Evolutionary conservation across 2,329 filamentous ascomycete species (phyloP), one percentile per base, ranked within the genome.

Genomic region (Endothia cerciana): DNA sequence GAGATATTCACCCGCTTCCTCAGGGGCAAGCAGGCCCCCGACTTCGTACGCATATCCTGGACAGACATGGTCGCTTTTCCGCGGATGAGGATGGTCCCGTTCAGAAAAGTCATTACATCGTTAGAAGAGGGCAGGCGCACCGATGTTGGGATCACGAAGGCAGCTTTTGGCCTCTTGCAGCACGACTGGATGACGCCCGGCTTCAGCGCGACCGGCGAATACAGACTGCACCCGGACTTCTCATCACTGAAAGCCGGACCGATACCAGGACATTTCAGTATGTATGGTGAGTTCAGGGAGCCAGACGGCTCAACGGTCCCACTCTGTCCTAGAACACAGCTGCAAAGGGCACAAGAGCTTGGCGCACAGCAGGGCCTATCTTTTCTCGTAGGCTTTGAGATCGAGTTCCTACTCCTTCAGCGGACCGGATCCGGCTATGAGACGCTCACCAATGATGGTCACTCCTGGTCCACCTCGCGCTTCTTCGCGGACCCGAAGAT

Each of bases 31-130:
- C 77, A 82, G 0, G 74, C 78, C 0, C 78, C 88, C 4, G 87
- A 89, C 67, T 94, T 89, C 72, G 77, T 96, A 22, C 88, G 91
- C 68, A 79, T 94, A 15, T 89, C 91, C 75, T 96, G 90, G 87
- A 80, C 91, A 30, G 92, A 96, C 76, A 90, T 91, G 75, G 92
- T 91, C n/a, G 87, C 87, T 1, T 90, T 85, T 2, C 75, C 88
- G 0, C 85, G 91, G 19, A 83, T 87, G 69, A 85, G 91, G 3
- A 85, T 92, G 68, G 77, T 95, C 1, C 91, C 92, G 0, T 82
- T 91, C 53, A 79, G 81, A 1, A 82, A 84, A 49, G 85, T 89
- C 30, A 73, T 81, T 38, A 79, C 79, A 3, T 76, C 83, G 6
- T 73, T 88, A 0, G 76, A 78, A 22, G 76, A 81, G 45, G 79